These are phyloP conservation scores for Spathaspora boniae DNA, from an alignment of 805 yeast genomes.

Conservation along the genomic window DNA sequence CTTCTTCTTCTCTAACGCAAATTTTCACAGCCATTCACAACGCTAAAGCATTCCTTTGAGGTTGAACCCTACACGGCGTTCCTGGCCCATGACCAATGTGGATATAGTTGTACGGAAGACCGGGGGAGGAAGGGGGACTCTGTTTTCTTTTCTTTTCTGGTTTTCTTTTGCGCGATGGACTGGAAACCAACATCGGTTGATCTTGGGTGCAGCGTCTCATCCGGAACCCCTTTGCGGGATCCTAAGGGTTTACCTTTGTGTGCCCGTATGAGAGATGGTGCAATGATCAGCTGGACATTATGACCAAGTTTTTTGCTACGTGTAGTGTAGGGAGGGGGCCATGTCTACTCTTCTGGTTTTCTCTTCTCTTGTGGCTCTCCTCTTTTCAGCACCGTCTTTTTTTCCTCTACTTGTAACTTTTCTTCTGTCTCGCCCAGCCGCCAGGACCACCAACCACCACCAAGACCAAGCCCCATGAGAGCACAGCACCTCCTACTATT, in stretches of 20 bases:
- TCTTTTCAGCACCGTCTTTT: background rate
- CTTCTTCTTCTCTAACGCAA: constrained; percentile 47
- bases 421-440: background rate
- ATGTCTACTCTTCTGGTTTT: background rate
- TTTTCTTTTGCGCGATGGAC: constrained; percentile 48
- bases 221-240: constrained; percentile 41
- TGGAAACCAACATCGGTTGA: constrained; percentile 57
- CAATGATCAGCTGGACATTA: constrained; percentile 57
- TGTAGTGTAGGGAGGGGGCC: background rate
- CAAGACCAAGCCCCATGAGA: background rate
- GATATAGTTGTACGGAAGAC: constrained; percentile 43
- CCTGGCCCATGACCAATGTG: constrained; percentile 68
- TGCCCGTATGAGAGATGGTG: constrained; percentile 70
- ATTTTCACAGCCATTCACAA: constrained; percentile 59
- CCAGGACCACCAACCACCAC: background rate
- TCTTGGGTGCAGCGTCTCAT: constrained; percentile 77
- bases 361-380: too few species aligned
- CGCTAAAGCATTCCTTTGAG: constrained; percentile 65
- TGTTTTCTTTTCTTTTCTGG: constrained; percentile 32
- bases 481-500: background rate
- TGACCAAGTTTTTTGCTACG: background rate
- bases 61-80: constrained; percentile 63
- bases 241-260: constrained; percentile 74
- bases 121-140: background rate
- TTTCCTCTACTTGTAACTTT: background rate